These are phyloP conservation scores for Talaromyces sp. DNA, from an alignment of 2,329 filamentous ascomycete genomes.

Conservation along the genomic window DNA sequence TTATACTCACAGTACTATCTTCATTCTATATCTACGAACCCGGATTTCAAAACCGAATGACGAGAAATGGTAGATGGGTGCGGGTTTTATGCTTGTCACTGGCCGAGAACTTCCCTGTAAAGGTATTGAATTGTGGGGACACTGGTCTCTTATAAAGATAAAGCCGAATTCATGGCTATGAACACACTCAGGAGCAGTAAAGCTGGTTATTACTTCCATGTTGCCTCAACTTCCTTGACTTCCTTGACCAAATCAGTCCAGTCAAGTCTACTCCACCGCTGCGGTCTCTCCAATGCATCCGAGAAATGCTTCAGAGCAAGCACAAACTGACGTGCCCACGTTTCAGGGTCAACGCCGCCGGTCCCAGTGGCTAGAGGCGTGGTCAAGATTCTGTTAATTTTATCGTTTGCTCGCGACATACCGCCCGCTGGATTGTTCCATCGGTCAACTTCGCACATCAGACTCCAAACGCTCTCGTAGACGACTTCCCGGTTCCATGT, in stretches of 20 bases:
- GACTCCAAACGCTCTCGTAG: constrained; percentile 50
- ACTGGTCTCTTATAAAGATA: too few relatives aligned
- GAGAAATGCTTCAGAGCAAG: constrained; percentile 50
- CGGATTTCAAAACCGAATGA: too few relatives aligned
- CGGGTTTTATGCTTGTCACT: too few relatives aligned
- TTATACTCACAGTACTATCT: too few relatives aligned
- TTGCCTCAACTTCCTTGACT: constrained; percentile 21
- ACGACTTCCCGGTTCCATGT: constrained; percentile 50
- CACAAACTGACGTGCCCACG: constrained; percentile 48
- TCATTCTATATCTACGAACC: too few relatives aligned
- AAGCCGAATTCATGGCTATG: too few relatives aligned
- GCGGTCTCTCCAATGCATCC: constrained; percentile 40
- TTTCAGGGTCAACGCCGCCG: constrained; percentile 40
- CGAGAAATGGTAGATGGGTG: too few relatives aligned
- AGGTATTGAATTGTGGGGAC: too few relatives aligned
- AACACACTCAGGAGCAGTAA: too few relatives aligned
- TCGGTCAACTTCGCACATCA: constrained; percentile 45
- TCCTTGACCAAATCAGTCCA: constrained; percentile 29
- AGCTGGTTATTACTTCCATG: constrained; percentile 13
- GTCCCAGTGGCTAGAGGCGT: constrained; percentile 49
- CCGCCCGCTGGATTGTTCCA: constrained; percentile 32
- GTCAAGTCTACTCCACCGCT: constrained; percentile 37
- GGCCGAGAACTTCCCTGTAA: too few relatives aligned
- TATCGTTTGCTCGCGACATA: constrained; percentile 5
- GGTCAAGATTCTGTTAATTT: constrained; percentile 45